Evolutionary conservation across 2,329 filamentous ascomycete species (phyloP).

Genomic region (Aspergillus fructus): DNA sequence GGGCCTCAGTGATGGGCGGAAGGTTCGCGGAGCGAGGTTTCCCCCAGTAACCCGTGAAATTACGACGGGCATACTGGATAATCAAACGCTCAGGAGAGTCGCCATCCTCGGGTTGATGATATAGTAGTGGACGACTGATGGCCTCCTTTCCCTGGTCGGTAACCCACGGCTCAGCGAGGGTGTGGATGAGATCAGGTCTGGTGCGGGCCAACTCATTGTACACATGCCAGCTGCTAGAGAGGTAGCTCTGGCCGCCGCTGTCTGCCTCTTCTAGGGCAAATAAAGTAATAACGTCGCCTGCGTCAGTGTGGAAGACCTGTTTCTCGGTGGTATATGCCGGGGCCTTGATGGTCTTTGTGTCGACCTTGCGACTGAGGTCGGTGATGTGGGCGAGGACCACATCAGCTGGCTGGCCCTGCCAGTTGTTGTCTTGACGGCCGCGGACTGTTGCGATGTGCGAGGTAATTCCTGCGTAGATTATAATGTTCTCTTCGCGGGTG

Average conservation of each 20-base stretch:
- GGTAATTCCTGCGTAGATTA: slow-evolving; percentile 46
- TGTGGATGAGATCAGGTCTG: slow-evolving; percentile 55
- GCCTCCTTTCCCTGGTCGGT: slow-evolving; percentile 35
- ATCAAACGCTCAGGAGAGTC: slow-evolving; percentile 53
- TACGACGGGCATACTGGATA: slow-evolving; percentile 61
- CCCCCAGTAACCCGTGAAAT: slow-evolving; percentile 53
- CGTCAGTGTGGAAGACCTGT: slow-evolving; percentile 57
- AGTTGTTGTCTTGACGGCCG: slow-evolving; percentile 44
- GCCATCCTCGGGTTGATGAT: slow-evolving; percentile 52
- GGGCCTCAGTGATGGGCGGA: slow-evolving; percentile 52
- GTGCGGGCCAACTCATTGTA: slow-evolving; percentile 56
- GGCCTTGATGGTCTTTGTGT: slow-evolving; percentile 37
- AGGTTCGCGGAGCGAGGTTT: slow-evolving; percentile 44
- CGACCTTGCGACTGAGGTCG: slow-evolving; percentile 47
- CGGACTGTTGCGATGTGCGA: slow-evolving; percentile 42
- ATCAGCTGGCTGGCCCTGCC: slow-evolving; percentile 31
- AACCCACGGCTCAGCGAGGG: slow-evolving; percentile 50
- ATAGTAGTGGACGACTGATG: slow-evolving; percentile 39
- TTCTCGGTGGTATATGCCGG: slow-evolving; percentile 44
- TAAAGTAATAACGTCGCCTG: slow-evolving; percentile 55
- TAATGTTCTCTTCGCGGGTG: slow-evolving; percentile 37
- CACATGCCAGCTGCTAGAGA: slow-evolving; percentile 53
- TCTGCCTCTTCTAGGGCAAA: slow-evolving; percentile 48
- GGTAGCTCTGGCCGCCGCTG: slow-evolving; percentile 53
- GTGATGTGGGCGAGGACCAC: slow-evolving; percentile 63